Evolutionary conservation across 352 stramenopile species (phyloP), one percentile per base, ranked within the genome.

Genomic region (Pythium angustatum): DNA sequence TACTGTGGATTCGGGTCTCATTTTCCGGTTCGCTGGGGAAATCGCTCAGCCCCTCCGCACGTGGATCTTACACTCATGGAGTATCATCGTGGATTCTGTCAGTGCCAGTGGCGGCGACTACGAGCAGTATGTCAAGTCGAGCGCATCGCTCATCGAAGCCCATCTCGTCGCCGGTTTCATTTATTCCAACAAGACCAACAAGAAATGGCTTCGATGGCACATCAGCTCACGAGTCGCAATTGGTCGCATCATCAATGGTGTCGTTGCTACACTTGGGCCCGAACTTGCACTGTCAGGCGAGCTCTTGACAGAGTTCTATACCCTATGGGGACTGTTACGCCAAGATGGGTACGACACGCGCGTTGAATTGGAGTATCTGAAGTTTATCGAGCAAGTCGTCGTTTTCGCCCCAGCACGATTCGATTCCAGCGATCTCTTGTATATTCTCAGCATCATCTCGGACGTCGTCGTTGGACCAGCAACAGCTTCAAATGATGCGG

Each of bases 1-100:
- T n/a, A 76, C 76, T 3, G 78, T 96, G 9, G 85, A 96, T 55
- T 88, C 83, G 3, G 73, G 72, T 8, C 66, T 96, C 17, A 87
- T 96, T 58, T 90, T 91, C 38, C 72, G 78, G 0, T 84, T 93
- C 68, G 79, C 79, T 1, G 68, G 75, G 3, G 85, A 94, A 31
- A 80, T 81, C 27, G 76, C 72, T 9, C 85, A 96, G 55, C 87
- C 87, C 24, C 36, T 94, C n/a, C 84, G 87, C 12, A 90, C 83
- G 14, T 96, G 85, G 87, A 88, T 91, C 48, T 61, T 96, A 47
- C 81, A 94, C 66, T 79, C 85, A 19, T 96, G 87, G 87, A 86
- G 84, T 56, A 85, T 94, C 43, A 79, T 96, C 31, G 73, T 96
- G 28, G 83, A 94, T 63, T 93, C 82, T 2, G 81, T 91, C 14